Conservation (phyloP, 169 alveolate species). For the Eimeria acervulina region DNA sequence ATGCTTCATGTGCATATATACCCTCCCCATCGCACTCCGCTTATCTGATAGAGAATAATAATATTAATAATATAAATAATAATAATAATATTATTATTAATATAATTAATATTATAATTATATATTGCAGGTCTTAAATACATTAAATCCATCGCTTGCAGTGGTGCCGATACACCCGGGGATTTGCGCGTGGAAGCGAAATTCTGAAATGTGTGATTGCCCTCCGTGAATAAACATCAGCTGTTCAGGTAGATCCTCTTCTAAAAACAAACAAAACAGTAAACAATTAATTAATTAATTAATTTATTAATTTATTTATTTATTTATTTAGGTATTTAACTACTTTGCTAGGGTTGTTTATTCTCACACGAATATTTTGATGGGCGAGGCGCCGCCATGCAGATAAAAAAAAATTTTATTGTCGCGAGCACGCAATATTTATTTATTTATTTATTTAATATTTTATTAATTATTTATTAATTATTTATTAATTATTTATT, state of each 20-base stretch:
- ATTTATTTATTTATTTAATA: background rate
- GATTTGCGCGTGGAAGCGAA: slow-evolving; percentile 74
- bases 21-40: too few relatives aligned
- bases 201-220: slow-evolving; percentile 38
- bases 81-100: too few relatives aligned
- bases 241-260: slow-evolving; percentile 71
- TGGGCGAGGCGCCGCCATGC: too few relatives aligned
- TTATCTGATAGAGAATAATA: background rate
- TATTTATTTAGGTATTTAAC: background rate
- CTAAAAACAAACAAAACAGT: background rate
- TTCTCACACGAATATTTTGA: too few relatives aligned
- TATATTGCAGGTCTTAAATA: slow-evolving; percentile 81
- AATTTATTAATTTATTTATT: too few relatives aligned
- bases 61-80: too few relatives aligned
- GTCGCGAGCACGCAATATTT: too few relatives aligned
- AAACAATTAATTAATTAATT: too few relatives aligned
- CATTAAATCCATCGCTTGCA: slow-evolving; percentile 84
- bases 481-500: background rate
- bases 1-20: too few relatives aligned
- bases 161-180: slow-evolving; percentile 79
- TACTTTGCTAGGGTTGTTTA: background rate
- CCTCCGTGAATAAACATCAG: slow-evolving; percentile 83
- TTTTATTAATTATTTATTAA: background rate
- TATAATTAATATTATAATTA: background rate
- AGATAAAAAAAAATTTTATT: too few relatives aligned